Evolutionary conservation across 208 protist species (phyloP), one percentile per base, ranked within the genome.

Genomic region (Angomonas ambiguus): DNA sequence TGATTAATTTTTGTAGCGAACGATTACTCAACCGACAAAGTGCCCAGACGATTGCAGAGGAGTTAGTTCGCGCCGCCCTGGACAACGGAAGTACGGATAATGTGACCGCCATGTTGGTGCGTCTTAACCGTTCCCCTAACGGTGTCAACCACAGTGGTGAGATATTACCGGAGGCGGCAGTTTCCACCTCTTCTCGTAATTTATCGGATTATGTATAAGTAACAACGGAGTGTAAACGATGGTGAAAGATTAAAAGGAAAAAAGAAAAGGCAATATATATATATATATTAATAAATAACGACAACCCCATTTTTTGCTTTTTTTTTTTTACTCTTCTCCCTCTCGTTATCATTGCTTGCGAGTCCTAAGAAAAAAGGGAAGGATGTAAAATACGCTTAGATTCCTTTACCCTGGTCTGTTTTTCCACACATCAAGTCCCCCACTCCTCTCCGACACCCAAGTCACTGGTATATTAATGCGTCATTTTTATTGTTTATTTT

Each of bases 41-140:
- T 3, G 80, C 89, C 35, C 83, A 91, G 70, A 67, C 49, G 31
- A 85, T 91, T 42, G 76, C 84, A 3, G 73, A 80, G 48, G 72
- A 79, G 68, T 71, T 91, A 20, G 79, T 79, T 34, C 85, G 88
- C 61, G 87, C 85, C 18, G 91, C 91, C 32, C 71, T 96, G 22
- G 65, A 74, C 35, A 87, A 88, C 33, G 91, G 91, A 4, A 92
- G 86, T 75, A 94, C 83, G 1, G 91, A 96, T 67, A 96, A 96
- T 72, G 87, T 96, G 25, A 95, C 91, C 11, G 79, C 80, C 28
- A 91, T 91, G 80, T 49, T 91, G 34, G 72, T 91, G 11, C 74
- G 73, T 49, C 65, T 91, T 38, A 84, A 61, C 51, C 63, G 64
- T 18, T 53, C 67, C 35, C 4, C 13, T 22, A 74, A 73, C 28